phyloP scores from a whole-genome alignment of 306 rosid genomes.

The Sophora flavescens region DNA sequence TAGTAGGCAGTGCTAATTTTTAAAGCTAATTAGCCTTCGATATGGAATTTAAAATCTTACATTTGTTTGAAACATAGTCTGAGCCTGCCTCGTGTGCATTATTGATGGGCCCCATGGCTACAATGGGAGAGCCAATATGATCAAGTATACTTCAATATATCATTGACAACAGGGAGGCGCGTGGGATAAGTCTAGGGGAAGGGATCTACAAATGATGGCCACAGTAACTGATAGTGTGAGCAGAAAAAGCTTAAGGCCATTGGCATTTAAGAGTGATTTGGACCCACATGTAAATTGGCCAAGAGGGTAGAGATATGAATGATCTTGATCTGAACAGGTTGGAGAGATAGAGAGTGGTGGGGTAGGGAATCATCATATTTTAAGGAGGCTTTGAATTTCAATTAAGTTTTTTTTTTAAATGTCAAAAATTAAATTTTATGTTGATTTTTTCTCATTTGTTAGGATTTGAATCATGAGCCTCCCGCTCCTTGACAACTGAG shows the following conservation, averaged over 20 bases:
- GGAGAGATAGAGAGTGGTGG: constrained; percentile 20
- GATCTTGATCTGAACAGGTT: constrained; percentile 7
- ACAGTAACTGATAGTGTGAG: constrained; percentile 3
- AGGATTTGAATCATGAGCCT: too few relatives aligned
- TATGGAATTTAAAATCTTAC: constrained; percentile 29
- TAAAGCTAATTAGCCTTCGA: not conserved
- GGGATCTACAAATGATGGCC: constrained; percentile 27
- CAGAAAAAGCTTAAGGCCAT: not conserved
- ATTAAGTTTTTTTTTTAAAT: constrained; percentile 27
- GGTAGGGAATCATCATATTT: constrained; percentile 36
- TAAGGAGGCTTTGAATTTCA: constrained; percentile 21
- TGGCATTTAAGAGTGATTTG: not conserved
- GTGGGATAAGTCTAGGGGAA: constrained; percentile 14
- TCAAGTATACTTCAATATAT: constrained; percentile 7
- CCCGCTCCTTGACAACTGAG: too few relatives aligned
- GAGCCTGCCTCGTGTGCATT: constrained; percentile 36
- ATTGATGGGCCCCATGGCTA: constrained; percentile 52
- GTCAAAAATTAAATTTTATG: too few relatives aligned
- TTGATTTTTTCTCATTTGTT: too few relatives aligned
- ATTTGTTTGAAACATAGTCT: constrained; percentile 18
- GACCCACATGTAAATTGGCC: constrained; percentile 36
- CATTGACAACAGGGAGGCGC: constrained; percentile 31
- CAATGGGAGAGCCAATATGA: constrained; percentile 17
- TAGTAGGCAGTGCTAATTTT: not conserved
- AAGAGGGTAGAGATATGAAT: constrained; percentile 12